Conservation (phyloP, 192 early-diverging fungal genomes). For the Mortierella hygrophila region DNA sequence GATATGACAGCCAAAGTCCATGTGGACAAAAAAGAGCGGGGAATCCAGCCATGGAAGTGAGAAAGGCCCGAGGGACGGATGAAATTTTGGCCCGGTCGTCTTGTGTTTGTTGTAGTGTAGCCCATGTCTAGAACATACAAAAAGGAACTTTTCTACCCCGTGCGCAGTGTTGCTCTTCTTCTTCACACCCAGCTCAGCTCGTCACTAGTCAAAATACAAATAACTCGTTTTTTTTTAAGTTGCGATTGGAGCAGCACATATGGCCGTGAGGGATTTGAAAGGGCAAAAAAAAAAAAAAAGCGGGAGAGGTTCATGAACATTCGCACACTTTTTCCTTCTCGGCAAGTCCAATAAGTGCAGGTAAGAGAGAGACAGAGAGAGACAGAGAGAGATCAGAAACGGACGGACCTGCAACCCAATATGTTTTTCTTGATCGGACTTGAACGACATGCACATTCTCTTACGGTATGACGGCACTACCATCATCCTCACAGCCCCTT, state of each 20-base stretch:
- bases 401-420: constrained; percentile 1
- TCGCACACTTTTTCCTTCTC: no score
- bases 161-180: background rate
- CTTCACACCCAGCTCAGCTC: background rate
- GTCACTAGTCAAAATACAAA: background rate
- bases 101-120: background rate
- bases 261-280: background rate
- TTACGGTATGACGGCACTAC: no score
- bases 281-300: no score
- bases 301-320: no score
- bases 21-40: background rate
- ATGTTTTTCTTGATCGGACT: background rate
- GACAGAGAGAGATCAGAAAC: background rate
- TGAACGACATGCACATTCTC: no score
- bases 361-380: background rate
- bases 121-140: no score
- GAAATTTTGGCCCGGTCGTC: background rate
- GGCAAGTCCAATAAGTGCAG: no score
- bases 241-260: background rate
- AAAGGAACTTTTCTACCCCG: background rate
- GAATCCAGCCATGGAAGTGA: background rate
- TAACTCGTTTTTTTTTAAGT: background rate
- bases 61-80: constrained; percentile 7
- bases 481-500: no score
- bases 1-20: background rate